Evolutionary conservation across 2,329 filamentous ascomycete genomes (phyloP).

Genomic region (Pseudocercospora fuligena): DNA sequence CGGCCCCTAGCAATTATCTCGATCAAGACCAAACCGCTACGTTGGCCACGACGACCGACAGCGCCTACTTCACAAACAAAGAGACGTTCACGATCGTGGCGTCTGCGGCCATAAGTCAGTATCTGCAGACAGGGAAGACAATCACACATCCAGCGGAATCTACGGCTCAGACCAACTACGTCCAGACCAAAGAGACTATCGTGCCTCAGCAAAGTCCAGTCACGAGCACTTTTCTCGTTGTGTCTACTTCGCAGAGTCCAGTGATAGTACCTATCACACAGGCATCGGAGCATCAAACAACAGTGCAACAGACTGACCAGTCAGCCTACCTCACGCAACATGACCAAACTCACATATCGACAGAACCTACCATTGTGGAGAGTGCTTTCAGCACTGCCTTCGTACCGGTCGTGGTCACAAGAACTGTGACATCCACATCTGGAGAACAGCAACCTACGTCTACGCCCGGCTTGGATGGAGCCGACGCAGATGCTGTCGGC

Average conservation of each 20-base stretch:
- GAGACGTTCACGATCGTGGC: neutral
- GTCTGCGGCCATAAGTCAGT: neutral
- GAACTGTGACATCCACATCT: neutral
- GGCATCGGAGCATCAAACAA: neutral
- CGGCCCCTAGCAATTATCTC: neutral
- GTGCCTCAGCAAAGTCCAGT: neutral
- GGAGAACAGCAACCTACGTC: neutral
- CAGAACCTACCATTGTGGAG: neutral
- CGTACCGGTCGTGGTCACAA: neutral
- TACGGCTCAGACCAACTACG: neutral
- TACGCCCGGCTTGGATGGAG: neutral
- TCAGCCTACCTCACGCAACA: neutral
- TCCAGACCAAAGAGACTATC: neutral
- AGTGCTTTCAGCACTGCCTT: neutral
- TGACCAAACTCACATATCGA: neutral
- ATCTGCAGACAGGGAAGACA: neutral
- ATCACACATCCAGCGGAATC: neutral
- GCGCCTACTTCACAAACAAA: neutral
- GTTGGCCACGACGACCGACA: neutral
- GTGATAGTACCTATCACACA: neutral
- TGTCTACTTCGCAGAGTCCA: neutral
- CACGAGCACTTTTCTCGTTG: neutral
- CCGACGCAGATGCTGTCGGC: neutral
- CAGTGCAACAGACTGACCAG: neutral
- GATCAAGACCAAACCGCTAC: neutral